Base-by-base conservation (phyloP, 129 eudicot species). In the Escallonia rubra region DNA sequence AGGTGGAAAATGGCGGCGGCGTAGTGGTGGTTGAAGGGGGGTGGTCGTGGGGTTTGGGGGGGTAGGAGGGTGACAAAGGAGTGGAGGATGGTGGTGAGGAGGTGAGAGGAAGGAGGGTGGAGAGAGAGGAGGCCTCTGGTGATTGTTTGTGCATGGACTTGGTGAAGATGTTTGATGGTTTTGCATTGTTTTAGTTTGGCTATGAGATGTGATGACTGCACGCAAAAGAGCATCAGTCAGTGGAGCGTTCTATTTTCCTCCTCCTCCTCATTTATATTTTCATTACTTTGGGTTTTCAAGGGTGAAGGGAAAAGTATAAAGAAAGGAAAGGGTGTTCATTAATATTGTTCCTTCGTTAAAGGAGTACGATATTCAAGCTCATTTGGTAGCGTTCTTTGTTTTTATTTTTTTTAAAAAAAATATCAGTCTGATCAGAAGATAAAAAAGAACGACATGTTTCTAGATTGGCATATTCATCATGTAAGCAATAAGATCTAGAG, bases 111-210 rank as follows among this genome's bases (percentile, higher is more conserved):
- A 64, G 73, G 57, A 40, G 82, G 82, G 77, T 72, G 78, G 49
- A 81, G 72, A 51, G 74, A 81, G 59, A 87, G 69, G 67, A 81
- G 83, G 71, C 90, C 95, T 76, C 82, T 73, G 49, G 87, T 76
- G 69, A 87, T 76, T 76, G 82, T 71, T 41, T 83, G 95, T 8
- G 85, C 85, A 70, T 81, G 94, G 57, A 78, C 68, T 78, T 80
- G 85, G 70, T 80, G 72, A 66, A 87, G 44, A 64, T 81, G 78
- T 64, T 66, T 53, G 15, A 65, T 41, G 39, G 87, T 69, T 70
- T 80, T 87, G 85, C 83, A 83, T 13, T 61, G 64, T 57, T 81
- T 78, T 41, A 83, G 76, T 16, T 47, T 64, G 14, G 23, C 10
- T 4, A 73, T 14, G 40, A 87, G 72, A 51, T 70, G 5, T 49